These are phyloP conservation scores for Solanum chacoense DNA, from an alignment of 305 asterid genomes.

Conservation along the genomic window DNA sequence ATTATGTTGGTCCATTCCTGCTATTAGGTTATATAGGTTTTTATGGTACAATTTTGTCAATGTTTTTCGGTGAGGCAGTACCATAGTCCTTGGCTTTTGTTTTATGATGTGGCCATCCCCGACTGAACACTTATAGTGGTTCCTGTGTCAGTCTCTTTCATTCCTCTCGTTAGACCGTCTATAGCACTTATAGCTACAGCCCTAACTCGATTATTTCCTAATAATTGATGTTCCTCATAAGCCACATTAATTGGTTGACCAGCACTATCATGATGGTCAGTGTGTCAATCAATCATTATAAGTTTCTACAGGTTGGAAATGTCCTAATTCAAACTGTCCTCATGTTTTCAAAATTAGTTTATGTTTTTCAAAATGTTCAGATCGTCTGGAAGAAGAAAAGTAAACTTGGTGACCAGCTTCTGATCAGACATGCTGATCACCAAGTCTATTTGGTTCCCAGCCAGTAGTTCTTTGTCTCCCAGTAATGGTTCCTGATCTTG, in stretches of 20 bases:
- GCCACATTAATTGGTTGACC: background rate
- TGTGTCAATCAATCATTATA: background rate
- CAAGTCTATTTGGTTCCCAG: background rate
- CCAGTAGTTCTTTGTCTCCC: background rate
- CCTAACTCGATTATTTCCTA: background rate
- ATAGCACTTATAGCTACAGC: background rate
- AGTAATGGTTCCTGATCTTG: background rate
- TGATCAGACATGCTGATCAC: background rate
- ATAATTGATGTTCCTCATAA: background rate
- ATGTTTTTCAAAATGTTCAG: background rate
- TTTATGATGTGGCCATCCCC: background rate
- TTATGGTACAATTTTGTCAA: background rate
- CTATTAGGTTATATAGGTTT: background rate
- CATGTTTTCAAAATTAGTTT: background rate
- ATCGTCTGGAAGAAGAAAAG: background rate
- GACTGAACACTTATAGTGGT: background rate
- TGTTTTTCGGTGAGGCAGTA: background rate
- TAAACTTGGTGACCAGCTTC: background rate
- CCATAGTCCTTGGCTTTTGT: background rate
- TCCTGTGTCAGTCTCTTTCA: background rate
- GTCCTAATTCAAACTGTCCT: background rate
- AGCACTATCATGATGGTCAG: background rate
- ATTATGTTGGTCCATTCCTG: background rate
- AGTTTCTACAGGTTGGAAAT: background rate
- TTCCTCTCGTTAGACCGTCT: background rate